These are phyloP conservation scores for Sporodiniella umbellata DNA, from an alignment of 371 early-diverging fungal genomes.

Conservation along the genomic window DNA sequence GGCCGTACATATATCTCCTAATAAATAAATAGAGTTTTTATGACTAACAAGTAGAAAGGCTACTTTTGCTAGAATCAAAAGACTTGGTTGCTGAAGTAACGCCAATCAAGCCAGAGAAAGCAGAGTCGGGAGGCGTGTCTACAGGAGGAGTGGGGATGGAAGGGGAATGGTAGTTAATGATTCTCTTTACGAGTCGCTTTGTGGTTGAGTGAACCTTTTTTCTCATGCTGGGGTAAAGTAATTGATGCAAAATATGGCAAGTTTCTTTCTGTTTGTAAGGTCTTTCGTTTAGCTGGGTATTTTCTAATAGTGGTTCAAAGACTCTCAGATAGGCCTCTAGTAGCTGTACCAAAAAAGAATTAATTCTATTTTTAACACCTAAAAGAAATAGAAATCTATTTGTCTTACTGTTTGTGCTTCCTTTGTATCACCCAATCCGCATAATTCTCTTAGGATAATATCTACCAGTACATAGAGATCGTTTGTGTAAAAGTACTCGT, in stretches of 20 bases:
- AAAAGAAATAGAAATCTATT: background rate
- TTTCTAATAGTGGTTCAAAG: conserved; percentile 67
- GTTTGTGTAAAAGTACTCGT: conserved; percentile 83
- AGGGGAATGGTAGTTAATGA: too few species aligned
- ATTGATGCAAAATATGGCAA: conserved; percentile 32
- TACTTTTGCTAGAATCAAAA: too few species aligned
- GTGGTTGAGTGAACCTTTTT: conserved; percentile 32
- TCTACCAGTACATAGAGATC: conserved; percentile 84
- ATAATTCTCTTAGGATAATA: conserved; percentile 74
- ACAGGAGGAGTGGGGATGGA: too few species aligned
- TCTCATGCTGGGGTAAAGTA: conserved; percentile 37
- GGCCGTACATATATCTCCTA: too few species aligned
- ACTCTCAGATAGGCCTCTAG: conserved; percentile 76
- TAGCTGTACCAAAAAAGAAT: conserved; percentile 49
- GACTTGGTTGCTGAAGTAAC: too few species aligned
- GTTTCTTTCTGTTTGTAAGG: conserved; percentile 57
- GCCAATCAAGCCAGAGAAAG: too few species aligned
- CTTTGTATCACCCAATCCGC: conserved; percentile 69
- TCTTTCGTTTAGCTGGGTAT: conserved; percentile 51
- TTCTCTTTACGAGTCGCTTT: conserved; percentile 38
- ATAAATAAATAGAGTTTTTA: too few species aligned
- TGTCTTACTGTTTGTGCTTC: conserved; percentile 52
- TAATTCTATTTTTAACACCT: background rate
- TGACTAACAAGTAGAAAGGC: too few species aligned
- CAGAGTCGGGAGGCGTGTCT: too few species aligned